A percentile compares a stretch with the other conserved stretches of the same genome.
These are phyloP conservation scores for Tympanopsis confertula DNA, from an alignment of 2,329 filamentous ascomycete species.

Conservation along the genomic window DNA sequence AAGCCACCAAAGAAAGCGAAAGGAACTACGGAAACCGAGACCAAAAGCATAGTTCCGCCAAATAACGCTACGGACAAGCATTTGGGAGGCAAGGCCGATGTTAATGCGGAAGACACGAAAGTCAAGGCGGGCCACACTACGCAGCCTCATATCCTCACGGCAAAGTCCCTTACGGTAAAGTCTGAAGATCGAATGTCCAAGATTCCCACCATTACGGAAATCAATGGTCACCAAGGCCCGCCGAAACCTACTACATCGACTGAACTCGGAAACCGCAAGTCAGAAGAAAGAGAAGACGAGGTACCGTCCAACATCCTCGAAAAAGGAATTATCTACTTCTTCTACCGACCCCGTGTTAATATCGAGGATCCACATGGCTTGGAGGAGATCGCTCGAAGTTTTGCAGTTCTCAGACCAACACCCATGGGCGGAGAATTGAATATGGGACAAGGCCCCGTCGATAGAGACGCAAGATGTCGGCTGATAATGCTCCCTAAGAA, in stretches of 20 bases:
- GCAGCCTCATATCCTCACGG: no score
- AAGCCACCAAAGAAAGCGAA: background rate
- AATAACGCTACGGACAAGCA: background rate
- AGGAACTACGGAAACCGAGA: background rate
- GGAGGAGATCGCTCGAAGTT: conserved; percentile 65
- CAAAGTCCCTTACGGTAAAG: no score
- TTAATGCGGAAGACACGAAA: background rate
- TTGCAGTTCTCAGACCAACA: conserved; percentile 68
- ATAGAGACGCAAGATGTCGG: conserved; percentile 48
- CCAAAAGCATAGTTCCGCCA: no score
- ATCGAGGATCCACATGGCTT: conserved; percentile 59
- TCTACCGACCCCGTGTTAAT: conserved; percentile 67
- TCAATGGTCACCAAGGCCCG: background rate
- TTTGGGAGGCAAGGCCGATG: background rate
- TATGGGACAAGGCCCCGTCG: conserved; percentile 24
- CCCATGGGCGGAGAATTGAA: conserved; percentile 57
- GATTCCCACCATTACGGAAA: no score
- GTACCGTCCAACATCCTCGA: conserved; percentile 54
- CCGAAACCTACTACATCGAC: background rate
- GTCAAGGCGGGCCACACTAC: background rate
- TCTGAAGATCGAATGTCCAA: no score
- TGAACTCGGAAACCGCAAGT: background rate
- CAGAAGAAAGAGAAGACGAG: conserved; percentile 6
- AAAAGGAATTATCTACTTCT: conserved; percentile 86
- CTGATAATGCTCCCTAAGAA: conserved; percentile 78